Evolutionary conservation across 148 eudicot species (phyloP), one percentile per base, ranked within the genome.

Genomic region (Rhododendron ovatum): DNA sequence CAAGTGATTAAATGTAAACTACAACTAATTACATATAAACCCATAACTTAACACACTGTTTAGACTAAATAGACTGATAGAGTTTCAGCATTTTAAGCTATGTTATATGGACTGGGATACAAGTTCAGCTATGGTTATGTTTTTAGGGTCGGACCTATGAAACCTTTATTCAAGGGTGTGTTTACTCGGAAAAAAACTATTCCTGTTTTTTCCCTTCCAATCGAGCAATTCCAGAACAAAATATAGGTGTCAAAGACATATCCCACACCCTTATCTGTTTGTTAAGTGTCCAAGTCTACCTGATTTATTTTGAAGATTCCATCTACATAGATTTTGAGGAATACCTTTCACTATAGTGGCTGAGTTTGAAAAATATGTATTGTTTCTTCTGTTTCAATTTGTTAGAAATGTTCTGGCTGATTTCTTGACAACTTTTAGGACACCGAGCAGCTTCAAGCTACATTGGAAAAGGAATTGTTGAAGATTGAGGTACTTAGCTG

Each of bases 401-500:
- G 74, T 50, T 14, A 37, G 43, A 51, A 47, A 11, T 30, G 63
- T 69, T 67, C 57, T 77, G 75, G 51, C 43, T 74, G 41, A 67
- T 48, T 43, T 17, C 24, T 59, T 76, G 12, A 18, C 20, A 59
- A 76, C 41, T 88, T 92, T 57, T 85, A 98, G 99, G 99, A 95
- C 88, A 95, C 94, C 11, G 94, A 93, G 85, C 93, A 88, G 90
- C 96, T 98, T 82, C 92, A 93, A 83, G 89, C 91, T 82, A 92
- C 94, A 76, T 81, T 98, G 85, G 91, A 93, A 75, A 94, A 89
- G 87, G 95, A 98, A 92, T 84, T 92, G 69, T 77, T 82, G 69
- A 92, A 90, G 88, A 91, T 94, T 87, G 98, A 98, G 98, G 99
- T 95, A 91, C 86, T 74, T 87, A 30, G n/a, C 78, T 79, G 76